phyloP scores from a whole-genome alignment of 2,329 filamentous ascomycete genomes.

The Neocucurbitaria cava region DNA sequence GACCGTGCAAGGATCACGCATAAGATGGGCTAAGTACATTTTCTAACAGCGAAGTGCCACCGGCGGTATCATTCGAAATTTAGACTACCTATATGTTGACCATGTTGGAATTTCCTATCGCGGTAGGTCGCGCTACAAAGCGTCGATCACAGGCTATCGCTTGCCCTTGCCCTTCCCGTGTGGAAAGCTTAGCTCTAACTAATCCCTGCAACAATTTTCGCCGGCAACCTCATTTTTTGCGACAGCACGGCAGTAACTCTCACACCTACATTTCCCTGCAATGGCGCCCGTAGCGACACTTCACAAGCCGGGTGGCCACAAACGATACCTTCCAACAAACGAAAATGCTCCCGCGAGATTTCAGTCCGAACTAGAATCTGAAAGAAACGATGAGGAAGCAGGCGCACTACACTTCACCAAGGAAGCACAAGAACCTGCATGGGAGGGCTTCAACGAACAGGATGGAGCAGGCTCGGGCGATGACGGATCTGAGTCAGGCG shows the following conservation, averaged over 20 bases:
- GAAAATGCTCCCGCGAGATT: constrained; percentile 14
- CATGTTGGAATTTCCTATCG: constrained; percentile 5
- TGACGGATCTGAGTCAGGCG: constrained; percentile 16
- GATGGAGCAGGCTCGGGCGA: constrained; percentile 8
- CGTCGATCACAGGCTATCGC: constrained; percentile 24
- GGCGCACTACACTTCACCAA: constrained; percentile 30
- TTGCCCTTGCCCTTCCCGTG: constrained; percentile 21
- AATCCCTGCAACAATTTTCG: constrained; percentile 46
- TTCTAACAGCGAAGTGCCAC: background rate
- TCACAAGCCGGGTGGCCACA: constrained; percentile 27
- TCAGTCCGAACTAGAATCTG: constrained; percentile 24
- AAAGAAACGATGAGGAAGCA: constrained; percentile 31
- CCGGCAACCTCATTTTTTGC: constrained; percentile 33
- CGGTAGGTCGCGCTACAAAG: constrained; percentile 3
- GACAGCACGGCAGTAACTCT: constrained; percentile 18
- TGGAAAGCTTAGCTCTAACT: constrained; percentile 22
- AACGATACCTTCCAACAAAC: constrained; percentile 29
- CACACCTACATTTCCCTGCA: constrained; percentile 17
- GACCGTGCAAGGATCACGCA: background rate
- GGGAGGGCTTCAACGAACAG: constrained; percentile 35
- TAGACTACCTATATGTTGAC: too few species aligned
- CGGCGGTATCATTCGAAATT: background rate
- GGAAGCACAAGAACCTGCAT: constrained; percentile 25
- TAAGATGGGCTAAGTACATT: background rate
- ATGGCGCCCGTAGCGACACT: constrained; percentile 40